A percentile compares a stretch with the other conserved stretches of the same genome.
These are phyloP conservation scores for Pinguiococcus pyrenoidosus DNA, from an alignment of 108 stramenopile genomes.

Conservation along the genomic window DNA sequence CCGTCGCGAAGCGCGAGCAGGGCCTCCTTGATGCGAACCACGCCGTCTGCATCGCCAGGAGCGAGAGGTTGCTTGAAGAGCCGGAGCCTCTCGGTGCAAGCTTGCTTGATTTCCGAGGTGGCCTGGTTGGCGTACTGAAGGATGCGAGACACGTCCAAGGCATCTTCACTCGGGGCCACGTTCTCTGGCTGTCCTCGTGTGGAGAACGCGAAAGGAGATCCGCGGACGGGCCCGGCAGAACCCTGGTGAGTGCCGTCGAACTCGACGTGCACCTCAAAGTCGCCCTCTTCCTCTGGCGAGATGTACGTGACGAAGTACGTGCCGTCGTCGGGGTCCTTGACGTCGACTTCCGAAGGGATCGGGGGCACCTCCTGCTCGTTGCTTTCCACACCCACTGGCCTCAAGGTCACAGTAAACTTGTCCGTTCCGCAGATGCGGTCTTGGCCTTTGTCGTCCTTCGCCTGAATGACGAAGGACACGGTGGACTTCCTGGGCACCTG, in stretches of 20 bases:
- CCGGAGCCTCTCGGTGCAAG: constrained; percentile 26
- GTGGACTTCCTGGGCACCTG: too few relatives aligned
- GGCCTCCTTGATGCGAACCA: too few relatives aligned
- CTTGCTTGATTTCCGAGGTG: constrained; percentile 41
- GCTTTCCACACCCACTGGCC: too few relatives aligned
- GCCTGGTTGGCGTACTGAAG: constrained; percentile 15
- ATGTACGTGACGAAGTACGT: constrained; percentile 47
- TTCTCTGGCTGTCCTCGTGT: too few relatives aligned
- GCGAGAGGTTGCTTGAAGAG: constrained; percentile 15
- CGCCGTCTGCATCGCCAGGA: too few relatives aligned
- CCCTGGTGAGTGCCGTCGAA: constrained; percentile 55
- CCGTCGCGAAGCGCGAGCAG: too few relatives aligned
- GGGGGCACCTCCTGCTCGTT: too few relatives aligned
- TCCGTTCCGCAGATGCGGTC: constrained; percentile 60
- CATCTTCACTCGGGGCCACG: constrained; percentile 19
- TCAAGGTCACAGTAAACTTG: constrained; percentile 42
- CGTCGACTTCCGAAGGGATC: too few relatives aligned
- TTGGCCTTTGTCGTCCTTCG: too few relatives aligned
- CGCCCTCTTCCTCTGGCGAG: constrained; percentile 34
- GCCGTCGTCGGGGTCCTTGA: constrained; percentile 46
- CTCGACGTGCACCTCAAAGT: constrained; percentile 35
- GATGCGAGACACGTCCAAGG: constrained; percentile 37
- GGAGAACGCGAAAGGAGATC: constrained; percentile 40
- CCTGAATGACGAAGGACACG: too few relatives aligned
- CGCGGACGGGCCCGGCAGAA: constrained; percentile 44